A percentile compares a stretch with the other conserved stretches of the same genome.
Conservation (phyloP, 2,329 filamentous ascomycete genomes). For the Claviceps spartinae region DNA sequence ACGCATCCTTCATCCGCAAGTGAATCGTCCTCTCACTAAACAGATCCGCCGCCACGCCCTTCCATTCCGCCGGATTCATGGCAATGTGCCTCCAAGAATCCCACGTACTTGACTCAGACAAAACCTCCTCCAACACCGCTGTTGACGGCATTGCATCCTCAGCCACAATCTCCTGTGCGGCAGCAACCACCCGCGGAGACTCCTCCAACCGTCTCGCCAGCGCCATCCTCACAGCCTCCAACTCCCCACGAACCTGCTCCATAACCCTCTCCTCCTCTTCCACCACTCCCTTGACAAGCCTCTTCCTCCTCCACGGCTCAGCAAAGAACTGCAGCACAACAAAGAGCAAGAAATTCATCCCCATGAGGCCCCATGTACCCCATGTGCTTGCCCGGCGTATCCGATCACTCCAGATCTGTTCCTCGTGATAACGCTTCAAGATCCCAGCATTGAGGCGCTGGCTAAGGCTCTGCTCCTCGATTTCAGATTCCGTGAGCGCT, state of each 20-base stretch:
- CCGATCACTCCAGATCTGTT: slow-evolving; percentile 98
- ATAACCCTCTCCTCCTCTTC: slow-evolving; percentile 55
- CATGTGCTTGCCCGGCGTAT: slow-evolving; percentile 93
- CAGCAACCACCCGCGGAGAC: not conserved
- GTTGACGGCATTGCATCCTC: not conserved
- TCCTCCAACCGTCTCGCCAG: slow-evolving; percentile 15
- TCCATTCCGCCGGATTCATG: slow-evolving; percentile 31
- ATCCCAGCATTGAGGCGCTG: slow-evolving; percentile 70
- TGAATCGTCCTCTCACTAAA: slow-evolving; percentile 51
- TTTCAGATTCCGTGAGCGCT: slow-evolving; percentile 60
- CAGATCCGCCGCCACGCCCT: slow-evolving; percentile 39
- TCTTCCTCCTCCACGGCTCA: slow-evolving; percentile 77
- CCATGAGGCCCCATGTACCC: slow-evolving; percentile 98
- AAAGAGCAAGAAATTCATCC: slow-evolving; percentile 83
- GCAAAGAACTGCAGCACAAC: slow-evolving; percentile 76
- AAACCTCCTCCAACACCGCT: not conserved
- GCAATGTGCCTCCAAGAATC: slow-evolving; percentile 30
- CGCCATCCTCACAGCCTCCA: slow-evolving; percentile 21
- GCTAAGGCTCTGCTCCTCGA: slow-evolving; percentile 63
- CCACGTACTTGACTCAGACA: not conserved
- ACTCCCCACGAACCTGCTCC: slow-evolving; percentile 32
- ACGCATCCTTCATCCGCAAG: slow-evolving; percentile 56
- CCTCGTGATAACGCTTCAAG: slow-evolving; percentile 87
- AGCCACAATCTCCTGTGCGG: slow-evolving; percentile 4
- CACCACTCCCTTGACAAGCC: slow-evolving; percentile 72